Evolutionary conservation across 2,329 filamentous ascomycete genomes (phyloP).

Genomic region (Diaporthe vexans): DNA sequence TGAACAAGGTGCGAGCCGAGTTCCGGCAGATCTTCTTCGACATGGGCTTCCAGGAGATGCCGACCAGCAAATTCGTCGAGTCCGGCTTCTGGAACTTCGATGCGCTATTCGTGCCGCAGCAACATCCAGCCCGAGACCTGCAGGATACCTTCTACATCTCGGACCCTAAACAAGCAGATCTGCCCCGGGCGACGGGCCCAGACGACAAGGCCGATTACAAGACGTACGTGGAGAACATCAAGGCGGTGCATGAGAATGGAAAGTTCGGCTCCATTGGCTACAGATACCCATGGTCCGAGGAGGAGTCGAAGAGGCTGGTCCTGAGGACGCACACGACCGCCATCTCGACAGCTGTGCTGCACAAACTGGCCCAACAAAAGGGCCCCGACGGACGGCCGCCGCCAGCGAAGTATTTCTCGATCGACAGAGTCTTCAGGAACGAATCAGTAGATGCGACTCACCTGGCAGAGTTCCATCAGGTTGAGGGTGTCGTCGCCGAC

Average conservation of each 20-base stretch:
- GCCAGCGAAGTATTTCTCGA: slow-evolving; percentile 95
- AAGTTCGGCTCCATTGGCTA: slow-evolving; percentile 97
- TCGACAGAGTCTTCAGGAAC: slow-evolving; percentile 97
- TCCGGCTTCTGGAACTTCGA: slow-evolving; percentile 99
- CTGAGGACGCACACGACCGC: slow-evolving; percentile 97
- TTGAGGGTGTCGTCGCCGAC: slow-evolving; percentile 98
- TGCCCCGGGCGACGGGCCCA: slow-evolving; percentile 69
- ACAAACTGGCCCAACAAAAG: slow-evolving; percentile 87
- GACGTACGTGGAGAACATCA: slow-evolving; percentile 89
- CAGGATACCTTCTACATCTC: slow-evolving; percentile 98
- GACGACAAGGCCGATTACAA: slow-evolving; percentile 78
- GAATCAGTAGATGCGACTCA: slow-evolving; percentile 98
- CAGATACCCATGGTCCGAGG: slow-evolving; percentile 91
- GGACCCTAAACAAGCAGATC: slow-evolving; percentile 83
- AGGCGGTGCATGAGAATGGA: slow-evolving; percentile 88
- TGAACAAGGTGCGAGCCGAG: slow-evolving; percentile 96
- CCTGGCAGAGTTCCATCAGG: slow-evolving; percentile 97
- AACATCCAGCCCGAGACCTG: slow-evolving; percentile 96
- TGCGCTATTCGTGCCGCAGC: slow-evolving; percentile 94
- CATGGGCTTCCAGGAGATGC: slow-evolving; percentile 99
- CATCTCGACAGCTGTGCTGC: slow-evolving; percentile 89
- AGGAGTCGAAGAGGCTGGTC: slow-evolving; percentile 89
- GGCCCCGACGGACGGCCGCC: slow-evolving; percentile 76
- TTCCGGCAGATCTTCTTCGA: slow-evolving; percentile 99
- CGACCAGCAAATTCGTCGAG: slow-evolving; percentile 92